Evolutionary conservation across 768 basidiomycete species (phyloP).

Genomic region (Suillus subalutaceus): DNA sequence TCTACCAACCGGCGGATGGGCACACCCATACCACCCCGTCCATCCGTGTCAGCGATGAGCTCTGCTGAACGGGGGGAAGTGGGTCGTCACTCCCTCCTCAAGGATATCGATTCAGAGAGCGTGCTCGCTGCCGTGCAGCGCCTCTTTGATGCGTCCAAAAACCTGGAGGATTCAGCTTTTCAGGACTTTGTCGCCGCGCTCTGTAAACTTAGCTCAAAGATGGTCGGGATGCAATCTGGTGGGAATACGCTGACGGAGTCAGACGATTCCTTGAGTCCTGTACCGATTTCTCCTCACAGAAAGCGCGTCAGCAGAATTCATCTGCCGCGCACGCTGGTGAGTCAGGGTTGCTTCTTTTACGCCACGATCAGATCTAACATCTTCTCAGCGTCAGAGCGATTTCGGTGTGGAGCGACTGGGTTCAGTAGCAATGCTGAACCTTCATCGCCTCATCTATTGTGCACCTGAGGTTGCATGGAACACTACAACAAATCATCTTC

Average conservation of each 20-base stretch:
- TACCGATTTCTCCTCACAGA: conserved; percentile 52
- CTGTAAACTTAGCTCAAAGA: conserved; percentile 86
- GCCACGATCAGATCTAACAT: conserved; percentile 6
- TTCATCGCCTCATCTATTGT: conserved; percentile 85
- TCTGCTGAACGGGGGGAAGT: conserved; percentile 22
- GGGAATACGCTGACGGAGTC: conserved; percentile 19
- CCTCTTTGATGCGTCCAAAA: conserved; percentile 85
- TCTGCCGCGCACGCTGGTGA: conserved; percentile 73
- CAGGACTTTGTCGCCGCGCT: conserved; percentile 74
- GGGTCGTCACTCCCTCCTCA: conserved; percentile 60
- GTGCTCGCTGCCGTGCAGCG: conserved; percentile 76
- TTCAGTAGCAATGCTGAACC: conserved; percentile 77
- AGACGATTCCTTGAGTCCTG: conserved; percentile 35
- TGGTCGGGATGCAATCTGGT: conserved; percentile 86
- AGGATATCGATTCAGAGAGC: conserved; percentile 75
- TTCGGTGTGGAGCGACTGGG: conserved; percentile 92
- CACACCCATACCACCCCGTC: conserved; percentile 35
- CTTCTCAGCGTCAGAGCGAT: conserved; percentile 73
- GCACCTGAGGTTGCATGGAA: conserved; percentile 86
- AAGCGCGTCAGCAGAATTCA: conserved; percentile 88
- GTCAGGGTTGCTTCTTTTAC: conserved; percentile 24
- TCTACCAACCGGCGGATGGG: conserved; percentile 36
- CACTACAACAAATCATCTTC: conserved; percentile 75
- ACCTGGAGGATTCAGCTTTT: conserved; percentile 83
- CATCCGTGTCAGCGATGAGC: conserved; percentile 40